Evolutionary conservation across 2,329 filamentous ascomycete species (phyloP), one percentile per base, ranked within the genome.

Genomic region (Dothidotthia symphoricarpi): DNA sequence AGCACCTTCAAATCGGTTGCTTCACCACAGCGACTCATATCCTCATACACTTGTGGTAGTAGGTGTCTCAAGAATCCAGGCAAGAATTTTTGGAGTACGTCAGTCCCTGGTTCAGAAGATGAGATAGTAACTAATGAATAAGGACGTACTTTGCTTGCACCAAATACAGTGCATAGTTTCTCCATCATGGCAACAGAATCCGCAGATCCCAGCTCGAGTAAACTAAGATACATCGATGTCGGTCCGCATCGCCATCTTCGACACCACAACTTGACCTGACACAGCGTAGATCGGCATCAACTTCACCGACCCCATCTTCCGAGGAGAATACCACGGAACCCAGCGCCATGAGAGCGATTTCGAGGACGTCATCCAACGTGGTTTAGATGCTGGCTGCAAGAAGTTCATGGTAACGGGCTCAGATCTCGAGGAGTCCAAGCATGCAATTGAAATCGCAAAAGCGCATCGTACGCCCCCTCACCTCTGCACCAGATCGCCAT

Each of bases 371-470:
- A 72, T 98, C n/a, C 74, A 83, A 47, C 79, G 93, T 49, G 89
- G 88, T 3, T 69, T 77, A 12, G 79, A 86, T 48, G 82, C 85
- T 2, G 91, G 93, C 26, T 96, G 90, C 63, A 73, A 77, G 41
- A 96, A 95, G 59, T 80, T 98, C 57, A 91, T 98, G 73, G 80
- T 97, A 24, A 98, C 93, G 0, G 93, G 93, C 14, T 95, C 89
- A 1, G 88, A 93, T 61, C 75, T 97, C 33, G 73, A 75, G 34
- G 89, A 90, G 66, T 90, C 87, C 2, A 71, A 79, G 47, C 80
- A 86, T 48, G 89, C 88, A 0, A 70, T 95, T 8, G 70, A 82
- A 28, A 75, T 97, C 17, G 82, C 89, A 3, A 74, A 81, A 53
- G 75, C 84, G 51, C 83, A 91, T 61, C 82, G 87, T 91, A 71